Evolutionary conservation across 2,329 filamentous ascomycete genomes (phyloP).

Genomic region (Colletotrichum echinochloae): DNA sequence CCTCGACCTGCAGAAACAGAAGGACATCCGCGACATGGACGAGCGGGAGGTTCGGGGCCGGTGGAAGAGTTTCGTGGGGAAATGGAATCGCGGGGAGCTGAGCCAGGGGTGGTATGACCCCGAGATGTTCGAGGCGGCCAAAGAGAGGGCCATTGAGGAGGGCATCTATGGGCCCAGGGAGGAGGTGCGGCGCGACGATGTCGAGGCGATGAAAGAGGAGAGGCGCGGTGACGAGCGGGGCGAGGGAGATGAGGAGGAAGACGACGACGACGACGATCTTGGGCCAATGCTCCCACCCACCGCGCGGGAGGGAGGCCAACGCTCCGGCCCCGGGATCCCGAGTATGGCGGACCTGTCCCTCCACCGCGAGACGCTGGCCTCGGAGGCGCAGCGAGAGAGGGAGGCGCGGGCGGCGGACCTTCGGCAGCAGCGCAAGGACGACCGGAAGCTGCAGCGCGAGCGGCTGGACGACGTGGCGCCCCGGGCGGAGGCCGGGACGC

Average conservation of each 20-base stretch:
- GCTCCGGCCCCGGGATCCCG: constrained; percentile 73
- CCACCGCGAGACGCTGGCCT: constrained; percentile 61
- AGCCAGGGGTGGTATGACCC: constrained; percentile 96
- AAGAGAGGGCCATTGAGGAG: constrained; percentile 45
- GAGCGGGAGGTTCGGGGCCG: constrained; percentile 82
- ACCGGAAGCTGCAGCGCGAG: constrained; percentile 76
- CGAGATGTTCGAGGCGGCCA: constrained; percentile 65
- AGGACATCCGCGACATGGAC: constrained; percentile 75
- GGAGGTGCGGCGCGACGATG: not conserved
- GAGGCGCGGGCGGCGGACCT: constrained; percentile 61
- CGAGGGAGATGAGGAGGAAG: constrained; percentile 43
- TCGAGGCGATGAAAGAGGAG: constrained; percentile 41
- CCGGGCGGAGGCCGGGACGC: constrained; percentile 83
- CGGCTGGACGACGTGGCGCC: constrained; percentile 84
- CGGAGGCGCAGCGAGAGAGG: constrained; percentile 63
- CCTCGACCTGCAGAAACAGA: constrained; percentile 86
- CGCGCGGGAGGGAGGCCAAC: constrained; percentile 43
- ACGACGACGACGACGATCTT: constrained; percentile 56
- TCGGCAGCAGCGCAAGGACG: constrained; percentile 70
- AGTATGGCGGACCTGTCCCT: constrained; percentile 79
- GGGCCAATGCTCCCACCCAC: constrained; percentile 57
- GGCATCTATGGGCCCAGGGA: not conserved
- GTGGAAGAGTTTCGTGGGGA: constrained; percentile 93
- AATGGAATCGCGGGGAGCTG: constrained; percentile 92
- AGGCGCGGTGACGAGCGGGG: not conserved